phyloP scores from a whole-genome alignment of 2,329 filamentous ascomycete genomes.

The Penicillium sp. region DNA sequence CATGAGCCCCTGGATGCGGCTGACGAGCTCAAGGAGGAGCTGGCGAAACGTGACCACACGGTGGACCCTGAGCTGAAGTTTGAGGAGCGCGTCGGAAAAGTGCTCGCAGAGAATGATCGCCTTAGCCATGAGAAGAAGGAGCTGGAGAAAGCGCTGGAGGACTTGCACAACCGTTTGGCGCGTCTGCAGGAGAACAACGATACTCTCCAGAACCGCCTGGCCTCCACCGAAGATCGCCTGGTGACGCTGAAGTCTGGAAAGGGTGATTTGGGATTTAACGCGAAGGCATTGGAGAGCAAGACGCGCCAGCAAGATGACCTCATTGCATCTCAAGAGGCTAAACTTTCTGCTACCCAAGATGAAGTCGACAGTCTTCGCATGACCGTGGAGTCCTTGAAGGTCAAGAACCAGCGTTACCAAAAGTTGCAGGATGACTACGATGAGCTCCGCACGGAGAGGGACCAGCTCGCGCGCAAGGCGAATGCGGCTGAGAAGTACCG shows the following conservation, averaged over 20 bases:
- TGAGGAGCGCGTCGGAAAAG: slow-evolving; percentile 49
- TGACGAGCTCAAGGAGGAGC: slow-evolving; percentile 38
- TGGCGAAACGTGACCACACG: slow-evolving; percentile 33
- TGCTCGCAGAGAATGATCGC: slow-evolving; percentile 58
- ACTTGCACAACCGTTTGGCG: slow-evolving; percentile 61
- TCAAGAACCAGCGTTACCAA: slow-evolving; percentile 47
- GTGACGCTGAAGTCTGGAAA: slow-evolving; percentile 53
- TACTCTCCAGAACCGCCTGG: slow-evolving; percentile 44
- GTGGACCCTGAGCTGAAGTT: slow-evolving; percentile 48
- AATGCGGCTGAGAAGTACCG: slow-evolving; percentile 52
- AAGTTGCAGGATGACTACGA: slow-evolving; percentile 51
- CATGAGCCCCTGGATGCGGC: slow-evolving; percentile 36
- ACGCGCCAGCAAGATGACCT: slow-evolving; percentile 65
- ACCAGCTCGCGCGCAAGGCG: slow-evolving; percentile 47
- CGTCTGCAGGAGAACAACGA: slow-evolving; percentile 54
- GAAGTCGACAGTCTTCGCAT: slow-evolving; percentile 46
- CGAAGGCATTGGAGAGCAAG: slow-evolving; percentile 48
- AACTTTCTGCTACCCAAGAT: slow-evolving; percentile 55
- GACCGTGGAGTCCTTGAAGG: slow-evolving; percentile 44
- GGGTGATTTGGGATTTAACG: slow-evolving; percentile 48
- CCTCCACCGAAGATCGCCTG: slow-evolving; percentile 50
- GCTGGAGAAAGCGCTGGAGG: slow-evolving; percentile 46
- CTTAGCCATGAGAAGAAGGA: slow-evolving; percentile 53
- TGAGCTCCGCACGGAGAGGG: slow-evolving; percentile 48
- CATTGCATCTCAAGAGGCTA: slow-evolving; percentile 68